Base-by-base conservation (phyloP, 2,329 filamentous ascomycete genomes). In the Anthostomella pinea region DNA sequence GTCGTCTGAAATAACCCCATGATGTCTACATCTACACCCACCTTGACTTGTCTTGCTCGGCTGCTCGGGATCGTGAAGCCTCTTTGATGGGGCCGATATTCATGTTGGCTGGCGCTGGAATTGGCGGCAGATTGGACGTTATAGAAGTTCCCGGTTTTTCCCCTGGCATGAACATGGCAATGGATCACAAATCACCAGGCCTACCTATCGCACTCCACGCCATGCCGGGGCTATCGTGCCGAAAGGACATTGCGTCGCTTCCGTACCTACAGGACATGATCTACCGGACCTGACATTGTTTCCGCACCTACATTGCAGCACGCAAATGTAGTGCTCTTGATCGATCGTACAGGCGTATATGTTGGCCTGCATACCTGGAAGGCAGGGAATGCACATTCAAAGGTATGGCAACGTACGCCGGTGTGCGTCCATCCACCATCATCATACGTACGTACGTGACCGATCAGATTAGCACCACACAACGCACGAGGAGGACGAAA, bases 81-180 rank as follows among this genome's bases (percentile, higher is more conserved):
- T 9, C 25, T 27, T 13, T 6, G 25, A 6, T 15, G 25, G 11
- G 15, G 25, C 15, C 7, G 11, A 5, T 26, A 15, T 17, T 19
- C 18, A 33, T 33, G 13, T 18, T 26, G 33, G 27, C 10, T 21
- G 30, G 7, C 13, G 8, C 16, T 20, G n/a, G 28, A 23, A 32
- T 22, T 24, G 18, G 26, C 18, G 29, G 27, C 25, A 29, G 22
- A 21, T 19, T 18, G 25, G 13, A 11, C 16, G 15, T 23, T 14
- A 20, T 15, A 18, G 38, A 33, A 20, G 32, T 45, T 37, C 27
- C 38, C 35, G 30, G 33, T 18, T 5, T 27, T n/a, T 24, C 17
- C 15, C 28, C 26, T n/a, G n/a, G n/a, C n/a, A 16, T 13, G 13
- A 27, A 13, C 13, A 16, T 15, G 9, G 13, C 25, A 4, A 27